These are phyloP conservation scores for Globisporangium paroecandrum DNA, from an alignment of 352 stramenopile species.

Conservation along the genomic window DNA sequence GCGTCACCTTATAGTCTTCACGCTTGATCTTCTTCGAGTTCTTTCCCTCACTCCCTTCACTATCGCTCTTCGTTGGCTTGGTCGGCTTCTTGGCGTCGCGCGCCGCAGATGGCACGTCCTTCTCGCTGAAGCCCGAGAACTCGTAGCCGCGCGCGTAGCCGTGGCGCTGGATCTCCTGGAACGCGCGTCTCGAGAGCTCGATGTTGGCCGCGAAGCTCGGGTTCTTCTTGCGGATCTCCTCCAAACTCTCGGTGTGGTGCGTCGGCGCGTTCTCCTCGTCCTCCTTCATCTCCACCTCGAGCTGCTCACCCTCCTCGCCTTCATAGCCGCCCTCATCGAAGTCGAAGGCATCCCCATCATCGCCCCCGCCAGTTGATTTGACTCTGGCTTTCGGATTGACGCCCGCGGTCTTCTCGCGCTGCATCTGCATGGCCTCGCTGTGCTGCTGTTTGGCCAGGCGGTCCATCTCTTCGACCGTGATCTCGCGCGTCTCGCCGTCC, in stretches of 20 bases:
- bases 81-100: constrained; percentile 4
- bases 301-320: neutral
- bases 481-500: constrained; percentile 41
- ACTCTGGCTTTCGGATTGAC: neutral
- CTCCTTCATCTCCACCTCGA: neutral
- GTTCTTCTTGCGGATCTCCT: constrained; percentile 39
- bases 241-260: constrained; percentile 28
- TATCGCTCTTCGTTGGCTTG: constrained; percentile 12
- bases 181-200: constrained; percentile 36
- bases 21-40: constrained; percentile 19
- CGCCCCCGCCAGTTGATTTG: neutral
- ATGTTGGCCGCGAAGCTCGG: constrained; percentile 51
- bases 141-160: constrained; percentile 54
- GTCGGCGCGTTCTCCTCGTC: constrained; percentile 18
- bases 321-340: neutral
- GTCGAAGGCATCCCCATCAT: neutral
- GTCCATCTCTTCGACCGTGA: constrained; percentile 47
- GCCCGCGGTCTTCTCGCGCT: constrained; percentile 17
- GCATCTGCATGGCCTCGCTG: constrained; percentile 29
- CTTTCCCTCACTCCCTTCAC: constrained; percentile 8
- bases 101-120: constrained; percentile 16
- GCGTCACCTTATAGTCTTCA: constrained; percentile 39
- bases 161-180: constrained; percentile 51
- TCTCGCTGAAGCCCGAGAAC: constrained; percentile 56
- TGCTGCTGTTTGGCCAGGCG: constrained; percentile 28